Conservation (phyloP, 1,139 yeast genomes). For the Pichia sp. region DNA sequence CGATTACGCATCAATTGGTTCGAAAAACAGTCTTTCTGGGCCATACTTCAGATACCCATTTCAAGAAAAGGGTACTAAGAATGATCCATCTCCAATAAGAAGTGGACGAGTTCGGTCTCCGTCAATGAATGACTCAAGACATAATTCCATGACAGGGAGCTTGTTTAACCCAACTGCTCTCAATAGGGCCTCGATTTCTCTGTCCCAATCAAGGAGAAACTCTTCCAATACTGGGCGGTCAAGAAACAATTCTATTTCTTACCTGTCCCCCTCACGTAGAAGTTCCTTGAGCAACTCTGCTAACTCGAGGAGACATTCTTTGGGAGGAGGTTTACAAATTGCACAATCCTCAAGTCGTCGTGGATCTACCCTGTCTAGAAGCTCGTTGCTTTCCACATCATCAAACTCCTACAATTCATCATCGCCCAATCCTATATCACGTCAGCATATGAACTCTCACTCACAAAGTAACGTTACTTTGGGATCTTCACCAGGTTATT, state of each 20-base stretch:
- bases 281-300: conserved; percentile 10
- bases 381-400: conserved; percentile 20
- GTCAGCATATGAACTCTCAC: neutral
- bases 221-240: conserved; percentile 15
- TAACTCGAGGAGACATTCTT: conserved; percentile 19
- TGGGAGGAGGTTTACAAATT: conserved; percentile 6
- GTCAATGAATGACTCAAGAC: conserved; percentile 5
- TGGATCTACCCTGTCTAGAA: conserved; percentile 23
- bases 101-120: neutral
- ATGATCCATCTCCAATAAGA: conserved; percentile 8
- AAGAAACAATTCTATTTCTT: conserved; percentile 8
- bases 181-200: conserved; percentile 15
- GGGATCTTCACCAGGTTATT: neutral
- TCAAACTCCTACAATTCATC: conserved; percentile 10
- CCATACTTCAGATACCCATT: conserved; percentile 60
- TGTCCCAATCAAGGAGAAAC: conserved; percentile 19
- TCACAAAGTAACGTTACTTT: neutral
- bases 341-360: conserved; percentile 15
- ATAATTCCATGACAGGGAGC: conserved; percentile 10
- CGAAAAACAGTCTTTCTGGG: conserved; percentile 13
- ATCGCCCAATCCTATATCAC: neutral
- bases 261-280: conserved; percentile 11
- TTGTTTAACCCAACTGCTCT: conserved; percentile 7
- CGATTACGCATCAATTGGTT: conserved; percentile 3
- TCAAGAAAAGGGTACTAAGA: conserved; percentile 37